Conservation (phyloP, 305 asterid genomes). For the Salvia sclarea region DNA sequence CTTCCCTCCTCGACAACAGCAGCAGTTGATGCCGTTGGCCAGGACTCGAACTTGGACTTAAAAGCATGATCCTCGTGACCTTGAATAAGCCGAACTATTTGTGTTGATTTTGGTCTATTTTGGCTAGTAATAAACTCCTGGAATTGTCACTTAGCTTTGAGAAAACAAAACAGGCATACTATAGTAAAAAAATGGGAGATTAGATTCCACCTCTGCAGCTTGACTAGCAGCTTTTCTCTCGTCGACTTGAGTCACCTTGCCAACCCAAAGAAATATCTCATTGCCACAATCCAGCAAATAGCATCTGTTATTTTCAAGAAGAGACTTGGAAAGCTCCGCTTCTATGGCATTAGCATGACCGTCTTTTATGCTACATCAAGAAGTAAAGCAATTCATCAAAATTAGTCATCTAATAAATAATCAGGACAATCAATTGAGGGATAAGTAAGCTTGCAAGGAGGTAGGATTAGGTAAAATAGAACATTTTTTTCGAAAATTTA, state of each 20-base stretch:
- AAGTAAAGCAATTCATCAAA: slow-evolving; percentile 16
- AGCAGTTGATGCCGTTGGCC: slow-evolving; percentile 58
- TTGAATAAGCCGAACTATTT: slow-evolving; percentile 57
- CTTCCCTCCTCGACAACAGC: slow-evolving; percentile 73
- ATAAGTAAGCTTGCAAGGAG: neutral
- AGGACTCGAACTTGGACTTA: slow-evolving; percentile 60
- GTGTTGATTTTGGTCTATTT: slow-evolving; percentile 72
- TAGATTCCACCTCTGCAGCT: slow-evolving; percentile 76
- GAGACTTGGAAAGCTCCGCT: slow-evolving; percentile 77
- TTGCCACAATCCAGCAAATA: slow-evolving; percentile 91
- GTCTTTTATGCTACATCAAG: slow-evolving; percentile 66
- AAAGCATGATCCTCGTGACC: slow-evolving; percentile 66
- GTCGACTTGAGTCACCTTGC: slow-evolving; percentile 90
- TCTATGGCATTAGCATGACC: slow-evolving; percentile 67
- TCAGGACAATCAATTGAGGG: neutral
- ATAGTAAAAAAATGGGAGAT: slow-evolving; percentile 19
- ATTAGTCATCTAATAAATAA: slow-evolving; percentile 16
- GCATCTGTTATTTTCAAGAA: slow-evolving; percentile 78
- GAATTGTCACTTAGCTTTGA: slow-evolving; percentile 34
- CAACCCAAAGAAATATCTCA: slow-evolving; percentile 95
- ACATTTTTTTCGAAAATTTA: neutral
- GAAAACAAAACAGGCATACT: slow-evolving; percentile 20
- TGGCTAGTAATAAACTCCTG: slow-evolving; percentile 73
- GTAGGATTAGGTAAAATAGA: neutral
- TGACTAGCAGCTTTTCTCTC: slow-evolving; percentile 89